Base-by-base conservation (phyloP, 495 filamentous ascomycete species). In the Zalerion maritima region DNA sequence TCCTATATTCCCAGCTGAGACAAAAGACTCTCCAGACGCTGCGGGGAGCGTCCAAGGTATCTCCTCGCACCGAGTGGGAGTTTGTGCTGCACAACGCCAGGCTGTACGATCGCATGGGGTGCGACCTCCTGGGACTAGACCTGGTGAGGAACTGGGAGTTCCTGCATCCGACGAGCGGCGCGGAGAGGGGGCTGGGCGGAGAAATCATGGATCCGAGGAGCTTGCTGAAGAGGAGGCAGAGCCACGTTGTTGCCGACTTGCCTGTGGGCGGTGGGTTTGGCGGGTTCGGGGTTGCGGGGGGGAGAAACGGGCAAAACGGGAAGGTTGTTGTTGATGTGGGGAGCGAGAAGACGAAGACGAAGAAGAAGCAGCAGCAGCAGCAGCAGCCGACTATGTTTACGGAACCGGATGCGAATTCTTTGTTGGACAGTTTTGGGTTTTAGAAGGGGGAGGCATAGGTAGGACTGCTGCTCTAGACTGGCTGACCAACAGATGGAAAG, bases 61-160 rank as follows among this genome's bases (percentile, higher is more conserved):
- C 76, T 3, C 75, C 79, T 0, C 62, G 62, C 24, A 75, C 70
- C 2, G 89, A 96, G 54, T 94, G 81, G 77, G 73, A 75, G 16
- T 94, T 96, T 41, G 72, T 97, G 3, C 50, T 93, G 15, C 81
- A 91, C 41, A 94, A 79, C 28, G 87, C 87, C 6, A 62, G 80
- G 18, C 60, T 94, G 3, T 93, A 96, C 42, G 76, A 82, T 47
- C 73, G 91, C 1, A 96, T 96, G 91, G 89, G 89, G 8, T 92
- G 89, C 42, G 87, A 93, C 47, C 43, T 94, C n/a, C 69, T 94
- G 2, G 89, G 91, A 7, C 57, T 97, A 7, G 83, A 92, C 40
- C 49, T 87, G 8, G 80, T 85, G 5, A 69, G 77, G 4, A 84
- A 80, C 43, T 94, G 86, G 86, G 78, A 85, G 42, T 92, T 93